Base-by-base conservation (phyloP, 1,139 yeast species). In the Hyphopichia fennica region DNA sequence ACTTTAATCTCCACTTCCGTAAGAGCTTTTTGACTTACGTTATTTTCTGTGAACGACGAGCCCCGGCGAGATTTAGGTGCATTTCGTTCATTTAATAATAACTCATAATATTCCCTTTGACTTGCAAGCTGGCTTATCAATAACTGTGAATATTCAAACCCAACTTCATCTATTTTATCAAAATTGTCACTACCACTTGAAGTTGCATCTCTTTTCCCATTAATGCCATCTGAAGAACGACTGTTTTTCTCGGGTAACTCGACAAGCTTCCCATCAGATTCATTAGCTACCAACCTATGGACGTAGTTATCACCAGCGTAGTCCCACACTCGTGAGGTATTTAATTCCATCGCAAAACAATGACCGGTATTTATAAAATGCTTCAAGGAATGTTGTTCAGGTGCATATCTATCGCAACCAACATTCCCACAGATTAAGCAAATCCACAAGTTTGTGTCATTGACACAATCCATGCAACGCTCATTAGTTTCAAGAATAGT, bases 221-320 rank as follows among this genome's bases (percentile, higher is more conserved):
- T 47, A n/a, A 47, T 46, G 29, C 53, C 58, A 13, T 58, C 52
- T 37, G 58, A 50, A 4, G 76, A 75, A 30, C 39, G 25, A 11
- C 50, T 45, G 22, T 47, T 52, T 36, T 72, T 73, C 22, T 71
- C 77, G 0, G 78, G 73, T 25, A 87, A 67, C 57, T 88, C 96
- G 3, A 88, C 95, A 25, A 88, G 61, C 52, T 88, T 88, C 0
- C 96, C 96, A 59, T 88, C 96, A 0, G 84, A 73, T 55, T 88
- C 93, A 62, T 88, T 89, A 46, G 91, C 88, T 3, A 91, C 77
- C 36, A 91, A 65, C 40, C 97, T 68, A 63, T 91, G 98, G 5
- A 91, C 97, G 60, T 90, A 91, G 48, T 82, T 83, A 58, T 91
- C 97, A 1, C 93, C 93, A 0, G 93, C 91, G 60, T 91, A 91